Conservation (phyloP, 345 rosid species). For the Pugionium dolabratum region DNA sequence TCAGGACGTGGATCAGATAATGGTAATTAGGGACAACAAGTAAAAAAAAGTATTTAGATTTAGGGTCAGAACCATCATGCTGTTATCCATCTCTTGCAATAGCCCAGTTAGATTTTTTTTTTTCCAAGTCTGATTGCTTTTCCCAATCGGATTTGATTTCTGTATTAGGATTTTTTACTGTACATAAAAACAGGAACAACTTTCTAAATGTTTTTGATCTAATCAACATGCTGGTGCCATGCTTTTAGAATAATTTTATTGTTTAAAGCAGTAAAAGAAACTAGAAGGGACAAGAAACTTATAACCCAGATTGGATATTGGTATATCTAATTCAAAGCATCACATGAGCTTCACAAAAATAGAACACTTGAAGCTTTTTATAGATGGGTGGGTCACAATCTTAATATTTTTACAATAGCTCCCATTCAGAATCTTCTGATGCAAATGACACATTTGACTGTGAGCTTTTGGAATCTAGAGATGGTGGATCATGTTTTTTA, state of each 20-base stretch:
- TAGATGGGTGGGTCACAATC: neutral
- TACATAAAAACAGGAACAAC: constrained; percentile 16
- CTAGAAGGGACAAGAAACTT: neutral
- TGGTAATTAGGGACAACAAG: constrained; percentile 32
- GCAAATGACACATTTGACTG: constrained; percentile 30
- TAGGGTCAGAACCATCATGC: constrained; percentile 24
- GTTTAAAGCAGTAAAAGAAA: constrained; percentile 13
- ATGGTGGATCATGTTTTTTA: constrained; percentile 24
- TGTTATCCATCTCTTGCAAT: constrained; percentile 6
- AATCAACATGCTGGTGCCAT: constrained; percentile 13
- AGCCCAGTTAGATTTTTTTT: constrained; percentile 19
- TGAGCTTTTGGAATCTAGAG: constrained; percentile 26
- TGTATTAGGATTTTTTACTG: constrained; percentile 34
- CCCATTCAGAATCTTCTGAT: constrained; percentile 67
- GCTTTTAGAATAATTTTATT: constrained; percentile 6
- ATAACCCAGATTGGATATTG: neutral
- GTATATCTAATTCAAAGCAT: constrained; percentile 3
- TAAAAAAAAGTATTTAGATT: constrained; percentile 24
- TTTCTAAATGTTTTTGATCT: constrained; percentile 7
- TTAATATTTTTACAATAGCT: constrained; percentile 48
- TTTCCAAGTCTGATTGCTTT: neutral
- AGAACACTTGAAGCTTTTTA: neutral
- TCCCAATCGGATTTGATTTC: constrained; percentile 14
- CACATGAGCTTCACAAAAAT: constrained; percentile 2
- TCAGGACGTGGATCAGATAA: constrained; percentile 40